A percentile compares a stretch with the other conserved stretches of the same genome.
Evolutionary conservation across 768 basidiomycete species (phyloP).

Genomic region (Tylopilus sp.): DNA sequence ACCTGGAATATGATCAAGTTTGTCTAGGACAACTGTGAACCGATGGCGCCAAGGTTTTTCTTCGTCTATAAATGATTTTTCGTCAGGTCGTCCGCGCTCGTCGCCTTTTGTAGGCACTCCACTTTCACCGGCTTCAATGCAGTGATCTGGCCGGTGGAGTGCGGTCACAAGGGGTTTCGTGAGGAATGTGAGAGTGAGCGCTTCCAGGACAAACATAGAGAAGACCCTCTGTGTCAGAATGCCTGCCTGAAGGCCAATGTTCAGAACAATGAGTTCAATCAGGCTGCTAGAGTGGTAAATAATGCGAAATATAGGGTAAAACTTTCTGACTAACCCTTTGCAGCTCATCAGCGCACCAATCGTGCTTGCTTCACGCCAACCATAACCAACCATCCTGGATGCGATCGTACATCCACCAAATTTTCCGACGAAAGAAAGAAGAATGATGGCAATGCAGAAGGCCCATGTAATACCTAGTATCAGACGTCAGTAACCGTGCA

Average conservation of each 20-base stretch:
- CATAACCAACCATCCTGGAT: conserved; percentile 66
- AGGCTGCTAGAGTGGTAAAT: conserved; percentile 43
- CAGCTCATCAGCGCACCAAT: conserved; percentile 95
- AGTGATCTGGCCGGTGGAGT: conserved; percentile 64
- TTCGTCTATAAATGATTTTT: conserved; percentile 8
- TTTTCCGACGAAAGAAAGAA: conserved; percentile 81
- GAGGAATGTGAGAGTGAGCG: conserved; percentile 78
- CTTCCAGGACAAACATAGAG: conserved; percentile 93
- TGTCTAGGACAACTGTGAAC: conserved; percentile 86
- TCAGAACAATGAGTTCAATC: conserved; percentile 93
- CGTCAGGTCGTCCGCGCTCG: conserved; percentile 24
- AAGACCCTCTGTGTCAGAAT: conserved; percentile 79
- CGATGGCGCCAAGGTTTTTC: conserved; percentile 45
- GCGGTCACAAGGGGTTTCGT: conserved; percentile 72
- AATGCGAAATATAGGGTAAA: neutral
- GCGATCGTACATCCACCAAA: conserved; percentile 81
- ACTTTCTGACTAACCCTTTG: conserved; percentile 60
- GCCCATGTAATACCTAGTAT: conserved; percentile 76
- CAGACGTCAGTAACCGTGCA: neutral
- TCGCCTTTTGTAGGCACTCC: conserved; percentile 29
- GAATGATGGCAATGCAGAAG: conserved; percentile 76
- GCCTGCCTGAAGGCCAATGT: conserved; percentile 81
- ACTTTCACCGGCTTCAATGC: conserved; percentile 40
- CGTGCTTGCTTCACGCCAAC: conserved; percentile 74
- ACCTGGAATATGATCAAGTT: conserved; percentile 82